Evolutionary conservation across 345 rosid species (phyloP).

Genomic region (Nasturtium officinale): DNA sequence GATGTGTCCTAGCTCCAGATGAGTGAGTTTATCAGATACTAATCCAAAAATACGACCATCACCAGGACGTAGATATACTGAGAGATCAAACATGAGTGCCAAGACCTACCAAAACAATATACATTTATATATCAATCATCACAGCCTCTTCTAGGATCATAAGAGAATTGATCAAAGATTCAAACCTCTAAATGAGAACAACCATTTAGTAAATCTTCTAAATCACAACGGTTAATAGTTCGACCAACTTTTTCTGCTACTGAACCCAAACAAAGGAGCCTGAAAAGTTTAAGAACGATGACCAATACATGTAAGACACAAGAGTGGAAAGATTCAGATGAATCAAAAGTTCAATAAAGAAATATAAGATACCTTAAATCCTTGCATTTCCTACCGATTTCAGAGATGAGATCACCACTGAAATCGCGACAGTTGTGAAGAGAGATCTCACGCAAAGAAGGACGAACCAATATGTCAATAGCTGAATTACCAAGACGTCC

Average conservation of each 20-base stretch:
- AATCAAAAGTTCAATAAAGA: background rate
- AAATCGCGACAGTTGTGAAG: constrained; percentile 74
- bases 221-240: constrained; percentile 62
- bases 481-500: constrained; percentile 69
- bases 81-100: constrained; percentile 77
- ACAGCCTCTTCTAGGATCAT: background rate
- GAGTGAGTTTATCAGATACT: constrained; percentile 73
- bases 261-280: constrained; percentile 74
- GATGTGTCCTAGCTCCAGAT: constrained; percentile 81
- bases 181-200: constrained; percentile 91
- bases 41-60: constrained; percentile 69
- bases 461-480: constrained; percentile 53
- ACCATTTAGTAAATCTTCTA: constrained; percentile 77
- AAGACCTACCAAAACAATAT: constrained; percentile 52
- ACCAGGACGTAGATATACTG: constrained; percentile 64
- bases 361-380: constrained; percentile 58
- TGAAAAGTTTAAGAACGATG: constrained; percentile 33
- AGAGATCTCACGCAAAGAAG: constrained; percentile 69
- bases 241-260: constrained; percentile 84
- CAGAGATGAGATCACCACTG: constrained; percentile 74
- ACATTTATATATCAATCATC: background rate
- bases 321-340: background rate
- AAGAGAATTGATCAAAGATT: constrained; percentile 9
- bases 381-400: constrained; percentile 70
- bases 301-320: constrained; percentile 18